Evolutionary conservation across 306 rosid genomes (phyloP), one percentile per base, ranked within the genome.

Genomic region (Gillenia trifoliata): DNA sequence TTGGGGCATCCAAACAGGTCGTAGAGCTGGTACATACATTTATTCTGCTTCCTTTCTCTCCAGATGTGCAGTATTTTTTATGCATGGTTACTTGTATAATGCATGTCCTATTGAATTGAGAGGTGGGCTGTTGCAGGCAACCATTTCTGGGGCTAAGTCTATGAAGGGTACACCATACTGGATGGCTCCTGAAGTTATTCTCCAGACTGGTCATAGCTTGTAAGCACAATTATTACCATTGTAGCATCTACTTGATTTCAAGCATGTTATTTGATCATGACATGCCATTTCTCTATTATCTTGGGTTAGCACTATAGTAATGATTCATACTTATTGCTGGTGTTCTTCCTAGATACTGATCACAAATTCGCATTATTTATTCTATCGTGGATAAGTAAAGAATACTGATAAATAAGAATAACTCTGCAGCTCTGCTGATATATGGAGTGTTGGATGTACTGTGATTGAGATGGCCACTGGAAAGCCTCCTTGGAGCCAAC

Each of bases 101-200:
- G 66, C 57, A 71, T 68, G 43, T 55, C 1, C 28, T 74, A 34
- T 76, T 77, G 79, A 75, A 75, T 66, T 78, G 66, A 82, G 70
- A 73, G 45, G 66, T 77, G 72, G 78, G 55, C 25, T 75, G 52
- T 38, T 86, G 82, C 79, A 95, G 99, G 98, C 99, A 75, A 95
- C 99, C 54, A 86, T 95, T 74, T 89, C 99, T 6, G 97, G 99
- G 68, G 98, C 99, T 64, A 95, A 95, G 89, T 95, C 99, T 75
- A 95, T 95, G 98, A 95, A 95, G 90, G 99, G 99, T 57, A 95
- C 99, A 74, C 99, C 99, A 69, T 92, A 95, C 75, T 95, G 99
- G 99, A 95, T 95, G 99, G 97, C 99, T 89, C 99, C 99, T 65
- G 99, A 95, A 89, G 99, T 95, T 76, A 90, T 95, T 90, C 92